Conservation (phyloP, 495 filamentous ascomycete genomes). For the Aspergillus funiculosus region DNA sequence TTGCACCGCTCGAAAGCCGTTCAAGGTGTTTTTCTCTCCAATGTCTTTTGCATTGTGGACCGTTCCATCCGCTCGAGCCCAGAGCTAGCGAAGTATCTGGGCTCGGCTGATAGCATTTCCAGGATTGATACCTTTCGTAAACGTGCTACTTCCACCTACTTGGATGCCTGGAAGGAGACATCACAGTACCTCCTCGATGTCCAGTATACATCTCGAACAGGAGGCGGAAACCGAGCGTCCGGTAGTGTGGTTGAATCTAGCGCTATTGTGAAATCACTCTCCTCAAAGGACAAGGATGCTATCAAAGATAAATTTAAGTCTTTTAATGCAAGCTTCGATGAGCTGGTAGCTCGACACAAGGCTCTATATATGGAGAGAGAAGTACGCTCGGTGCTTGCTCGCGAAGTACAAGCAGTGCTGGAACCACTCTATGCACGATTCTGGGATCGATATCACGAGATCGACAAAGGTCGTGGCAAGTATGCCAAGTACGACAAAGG, state of each 20-base stretch:
- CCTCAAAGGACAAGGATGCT: constrained; percentile 84
- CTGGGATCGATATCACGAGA: constrained; percentile 95
- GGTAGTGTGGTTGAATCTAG: constrained; percentile 65
- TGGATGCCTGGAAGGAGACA: constrained; percentile 83
- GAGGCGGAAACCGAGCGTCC: constrained; percentile 52
- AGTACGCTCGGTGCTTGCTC: constrained; percentile 67
- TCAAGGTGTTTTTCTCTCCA: constrained; percentile 86
- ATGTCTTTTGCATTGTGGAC: constrained; percentile 80
- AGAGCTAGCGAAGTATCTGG: constrained; percentile 68
- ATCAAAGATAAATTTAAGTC: constrained; percentile 93
- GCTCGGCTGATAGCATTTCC: constrained; percentile 51
- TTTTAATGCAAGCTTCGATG: constrained; percentile 90
- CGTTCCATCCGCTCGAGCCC: constrained; percentile 71
- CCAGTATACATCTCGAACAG: constrained; percentile 72
- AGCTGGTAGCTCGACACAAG: constrained; percentile 75
- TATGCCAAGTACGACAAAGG: constrained; percentile 96
- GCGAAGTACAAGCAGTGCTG: constrained; percentile 81
- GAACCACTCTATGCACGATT: constrained; percentile 93
- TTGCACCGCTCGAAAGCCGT: constrained; percentile 72
- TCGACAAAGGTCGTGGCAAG: constrained; percentile 94
- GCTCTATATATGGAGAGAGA: constrained; percentile 78
- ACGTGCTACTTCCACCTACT: constrained; percentile 72
- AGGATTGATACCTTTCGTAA: constrained; percentile 82
- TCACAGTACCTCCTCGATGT: constrained; percentile 83
- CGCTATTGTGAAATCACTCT: constrained; percentile 73